These are phyloP conservation scores for Histomonas meleagridis DNA, from an alignment of 208 protist genomes.

Conservation along the genomic window DNA sequence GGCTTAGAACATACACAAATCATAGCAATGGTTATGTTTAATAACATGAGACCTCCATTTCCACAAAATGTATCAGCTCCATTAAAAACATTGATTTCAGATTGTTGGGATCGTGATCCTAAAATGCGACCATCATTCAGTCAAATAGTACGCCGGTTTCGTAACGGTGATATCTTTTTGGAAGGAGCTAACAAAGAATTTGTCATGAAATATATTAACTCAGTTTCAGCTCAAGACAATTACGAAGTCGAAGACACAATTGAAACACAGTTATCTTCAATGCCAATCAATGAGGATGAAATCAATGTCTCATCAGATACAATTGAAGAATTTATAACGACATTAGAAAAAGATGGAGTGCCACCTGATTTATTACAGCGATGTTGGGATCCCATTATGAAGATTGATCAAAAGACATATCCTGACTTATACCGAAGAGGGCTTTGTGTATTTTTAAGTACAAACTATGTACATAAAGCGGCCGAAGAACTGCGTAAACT, in stretches of 20 bases:
- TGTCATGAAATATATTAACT: conserved; percentile 13
- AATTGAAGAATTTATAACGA: not conserved
- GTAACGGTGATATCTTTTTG: not conserved
- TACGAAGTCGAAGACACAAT: not conserved
- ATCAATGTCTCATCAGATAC: too few species aligned
- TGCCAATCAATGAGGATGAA: too few species aligned
- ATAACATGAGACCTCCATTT: not conserved
- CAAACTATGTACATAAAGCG: not conserved
- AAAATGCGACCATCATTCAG: not conserved
- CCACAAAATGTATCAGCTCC: not conserved
- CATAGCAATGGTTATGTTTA: not conserved
- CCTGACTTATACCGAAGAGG: not conserved
- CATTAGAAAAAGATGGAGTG: not conserved
- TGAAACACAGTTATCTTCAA: not conserved
- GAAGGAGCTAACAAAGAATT: not conserved
- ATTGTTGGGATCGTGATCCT: conserved; percentile 31
- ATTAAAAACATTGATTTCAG: not conserved
- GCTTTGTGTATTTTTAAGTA: not conserved
- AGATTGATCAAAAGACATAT: not conserved
- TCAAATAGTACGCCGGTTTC: not conserved
- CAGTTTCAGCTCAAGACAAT: not conserved
- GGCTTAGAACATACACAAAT: not conserved
- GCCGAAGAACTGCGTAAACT: not conserved
- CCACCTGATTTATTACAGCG: not conserved
- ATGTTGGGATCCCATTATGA: not conserved